A percentile compares a stretch with the other conserved stretches of the same genome.
These are phyloP conservation scores for Dictyostelium purpureum DNA, from an alignment of 78 protist genomes.

Conservation along the genomic window DNA sequence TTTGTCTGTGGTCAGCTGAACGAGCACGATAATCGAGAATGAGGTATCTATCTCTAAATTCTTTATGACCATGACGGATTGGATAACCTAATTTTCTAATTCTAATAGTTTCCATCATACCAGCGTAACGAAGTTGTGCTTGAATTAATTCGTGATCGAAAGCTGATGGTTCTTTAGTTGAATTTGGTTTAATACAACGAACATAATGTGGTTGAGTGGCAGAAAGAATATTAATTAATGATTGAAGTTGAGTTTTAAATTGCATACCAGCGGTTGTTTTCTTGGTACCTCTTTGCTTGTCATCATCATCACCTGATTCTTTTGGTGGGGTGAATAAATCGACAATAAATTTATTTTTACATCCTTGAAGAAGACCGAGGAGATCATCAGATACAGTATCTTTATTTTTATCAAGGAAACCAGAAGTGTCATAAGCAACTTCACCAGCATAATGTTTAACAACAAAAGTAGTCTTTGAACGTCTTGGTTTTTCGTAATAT, in stretches of 20 bases:
- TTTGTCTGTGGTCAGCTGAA: constrained; percentile 9
- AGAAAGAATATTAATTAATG: constrained; percentile 80
- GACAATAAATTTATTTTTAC: constrained; percentile 65
- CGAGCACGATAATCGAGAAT: constrained; percentile 32
- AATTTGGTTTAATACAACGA: constrained; percentile 95
- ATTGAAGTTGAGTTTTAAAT: constrained; percentile 74
- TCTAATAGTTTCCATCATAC: constrained; percentile 89
- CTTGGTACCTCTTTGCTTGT: constrained; percentile 84
- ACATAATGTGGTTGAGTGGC: constrained; percentile 92
- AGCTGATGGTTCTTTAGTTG: constrained; percentile 36
- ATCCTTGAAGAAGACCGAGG: constrained; percentile 43
- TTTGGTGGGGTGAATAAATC: constrained; percentile 47
- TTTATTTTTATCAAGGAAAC: constrained; percentile 87
- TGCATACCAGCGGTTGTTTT: constrained; percentile 83
- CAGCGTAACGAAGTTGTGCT: constrained; percentile 90
- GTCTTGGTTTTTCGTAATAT: constrained; percentile 66
- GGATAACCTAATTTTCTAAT: constrained; percentile 94
- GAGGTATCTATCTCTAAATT: constrained; percentile 81
- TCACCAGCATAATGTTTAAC: constrained; percentile 92
- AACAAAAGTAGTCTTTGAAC: constrained; percentile 65
- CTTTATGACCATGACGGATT: constrained; percentile 77
- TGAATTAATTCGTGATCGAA: constrained; percentile 64
- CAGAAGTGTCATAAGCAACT: constrained; percentile 77
- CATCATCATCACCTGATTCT: constrained; percentile 60
- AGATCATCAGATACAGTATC: constrained; percentile 88